Conservation (phyloP, 192 early-diverging fungal species). For the Entophlyctis luteolus region DNA sequence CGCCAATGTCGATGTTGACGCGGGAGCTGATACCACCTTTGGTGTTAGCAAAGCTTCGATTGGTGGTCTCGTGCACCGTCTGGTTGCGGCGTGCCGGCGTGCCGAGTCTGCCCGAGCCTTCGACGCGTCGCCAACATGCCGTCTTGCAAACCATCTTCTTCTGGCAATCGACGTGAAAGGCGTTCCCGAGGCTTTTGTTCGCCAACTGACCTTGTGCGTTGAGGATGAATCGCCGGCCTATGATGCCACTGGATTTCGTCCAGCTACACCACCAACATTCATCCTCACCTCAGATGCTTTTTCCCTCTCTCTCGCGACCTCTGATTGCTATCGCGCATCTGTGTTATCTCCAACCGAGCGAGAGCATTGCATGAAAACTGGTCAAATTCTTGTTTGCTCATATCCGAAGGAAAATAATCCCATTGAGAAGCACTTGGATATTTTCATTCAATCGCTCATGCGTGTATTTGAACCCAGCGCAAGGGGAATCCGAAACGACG, state of each 20-base stretch:
- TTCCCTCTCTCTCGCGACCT: neutral
- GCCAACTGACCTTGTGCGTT: neutral
- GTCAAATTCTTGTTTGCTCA: constrained; percentile 4
- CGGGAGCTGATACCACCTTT: neutral
- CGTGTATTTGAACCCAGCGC: constrained; percentile 17
- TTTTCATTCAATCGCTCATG: constrained; percentile 2
- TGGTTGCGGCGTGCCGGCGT: neutral
- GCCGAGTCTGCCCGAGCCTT: neutral
- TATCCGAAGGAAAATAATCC: neutral
- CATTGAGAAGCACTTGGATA: neutral
- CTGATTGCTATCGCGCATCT: neutral
- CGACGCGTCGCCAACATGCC: neutral
- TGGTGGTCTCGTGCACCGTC: neutral
- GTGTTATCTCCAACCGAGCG: neutral
- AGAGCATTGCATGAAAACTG: constrained; percentile 2
- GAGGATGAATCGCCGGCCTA: too few relatives aligned
- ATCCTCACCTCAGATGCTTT: neutral
- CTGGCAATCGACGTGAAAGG: neutral
- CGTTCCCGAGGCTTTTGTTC: constrained; percentile 3
- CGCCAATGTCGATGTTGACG: neutral
- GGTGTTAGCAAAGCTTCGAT: neutral
- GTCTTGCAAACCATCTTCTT: neutral
- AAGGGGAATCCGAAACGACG: neutral
- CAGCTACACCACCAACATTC: neutral
- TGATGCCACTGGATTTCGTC: too few relatives aligned